Base-by-base conservation (phyloP, 2,329 filamentous ascomycete genomes). In the Tricladium varicosporioides region DNA sequence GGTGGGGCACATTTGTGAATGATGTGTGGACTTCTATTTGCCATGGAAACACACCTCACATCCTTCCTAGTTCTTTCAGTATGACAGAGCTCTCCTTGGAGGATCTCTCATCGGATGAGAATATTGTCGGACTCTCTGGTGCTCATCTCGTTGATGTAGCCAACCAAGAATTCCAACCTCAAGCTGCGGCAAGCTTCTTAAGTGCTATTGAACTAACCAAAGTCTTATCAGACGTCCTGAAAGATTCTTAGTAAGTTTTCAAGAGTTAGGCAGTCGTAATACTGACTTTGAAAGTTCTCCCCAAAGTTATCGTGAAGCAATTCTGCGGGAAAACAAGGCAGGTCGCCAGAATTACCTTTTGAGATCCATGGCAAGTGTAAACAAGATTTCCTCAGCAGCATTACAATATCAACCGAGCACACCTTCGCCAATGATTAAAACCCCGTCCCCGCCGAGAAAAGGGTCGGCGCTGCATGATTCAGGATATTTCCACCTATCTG, bases 11-110 rank as follows among this genome's bases (percentile, higher is more conserved):
- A 0, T 76, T 73, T 46, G 61, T 72, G 3, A 69, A 72, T 0
- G 77, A 79, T 54, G 71, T 71, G 27, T 79, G 77, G 77, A 74
- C 76, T 1, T 71, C 76, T 1, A 69, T 78, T 27, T 75, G 73
- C 40, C 76, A 79, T 56, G 77, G 77, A 0, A 78, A 78, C 48
- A 75, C 77, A 3, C 75, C 76, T 1, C 76, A 78, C 59, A 74
- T 79, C 22, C 70, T 70, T 48, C 59, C 61, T 2, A 69, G 67
- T 2, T 75, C 76, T 0, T 79, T 75, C 53, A 74, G 72, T 48
- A 79, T 77, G 0, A 56, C 67, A 0, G 63, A 69, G 2, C 69
- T 73, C 5, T 66, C 69, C 5, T 70, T 78, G 62, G 75, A 78
- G 1, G 76, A 79, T 58, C 52, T 78, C 8, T 63, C 70, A 7